A percentile compares a stretch with the other conserved stretches of the same genome.
Evolutionary conservation across 495 filamentous ascomycete genomes (phyloP).

Genomic region (Astrocystis sublimbata): DNA sequence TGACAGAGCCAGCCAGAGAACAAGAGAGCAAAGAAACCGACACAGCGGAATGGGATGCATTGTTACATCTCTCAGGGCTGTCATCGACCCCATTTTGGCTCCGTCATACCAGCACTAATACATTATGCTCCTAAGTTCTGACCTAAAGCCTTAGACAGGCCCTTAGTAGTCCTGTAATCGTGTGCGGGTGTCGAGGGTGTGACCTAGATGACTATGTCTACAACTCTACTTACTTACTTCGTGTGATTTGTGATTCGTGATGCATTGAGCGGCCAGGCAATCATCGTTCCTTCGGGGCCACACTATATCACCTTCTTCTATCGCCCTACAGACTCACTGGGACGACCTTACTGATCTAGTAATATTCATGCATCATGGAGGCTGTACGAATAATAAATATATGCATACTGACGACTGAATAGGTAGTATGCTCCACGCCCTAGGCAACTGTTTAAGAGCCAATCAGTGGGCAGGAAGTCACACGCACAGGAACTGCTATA

Average conservation of each 20-base stretch:
- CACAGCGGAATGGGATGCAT: background rate
- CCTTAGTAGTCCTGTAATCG: background rate
- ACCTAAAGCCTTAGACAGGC: background rate
- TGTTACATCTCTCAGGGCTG: conserved; percentile 7
- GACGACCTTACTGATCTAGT: background rate
- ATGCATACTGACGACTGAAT: background rate
- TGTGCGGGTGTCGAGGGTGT: background rate
- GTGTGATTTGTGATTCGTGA: background rate
- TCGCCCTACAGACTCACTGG: background rate
- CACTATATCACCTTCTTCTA: background rate
- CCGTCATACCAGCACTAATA: background rate
- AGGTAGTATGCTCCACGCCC: background rate
- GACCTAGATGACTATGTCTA: background rate
- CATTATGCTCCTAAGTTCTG: conserved; percentile 4
- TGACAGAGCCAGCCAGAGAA: too few relatives aligned
- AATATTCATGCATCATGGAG: background rate
- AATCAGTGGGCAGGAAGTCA: too few relatives aligned
- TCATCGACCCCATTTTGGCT: background rate
- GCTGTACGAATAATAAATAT: background rate
- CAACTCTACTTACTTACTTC: too few relatives aligned
- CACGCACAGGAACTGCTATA: too few relatives aligned
- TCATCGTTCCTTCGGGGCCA: background rate
- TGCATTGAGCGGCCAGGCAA: background rate
- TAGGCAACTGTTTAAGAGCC: background rate
- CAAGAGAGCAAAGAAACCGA: background rate